Base-by-base conservation (phyloP, 2,329 filamentous ascomycete species). In the Fusarium sororula region DNA sequence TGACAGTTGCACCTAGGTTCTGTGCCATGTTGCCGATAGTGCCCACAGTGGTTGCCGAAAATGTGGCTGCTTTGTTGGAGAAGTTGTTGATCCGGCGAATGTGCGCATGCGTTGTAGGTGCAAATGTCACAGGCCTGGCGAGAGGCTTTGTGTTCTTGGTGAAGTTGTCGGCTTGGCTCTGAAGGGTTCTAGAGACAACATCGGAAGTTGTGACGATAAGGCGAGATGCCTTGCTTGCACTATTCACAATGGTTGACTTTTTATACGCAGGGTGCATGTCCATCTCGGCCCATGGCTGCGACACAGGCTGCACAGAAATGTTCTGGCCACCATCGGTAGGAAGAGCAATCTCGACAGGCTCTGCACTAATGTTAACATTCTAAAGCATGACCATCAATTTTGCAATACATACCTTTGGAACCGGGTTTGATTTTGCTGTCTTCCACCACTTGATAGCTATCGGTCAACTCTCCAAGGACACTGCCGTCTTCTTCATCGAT, bases 401-500 rank as follows among this genome's bases (percentile, higher is more conserved):
- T 20, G 22, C 32, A 26, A n/a, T 7, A 28, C 58, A 39, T 86
- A 97, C 95, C 93, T 88, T 99, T 98, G 10, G 93, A 96, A n/a
- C 96, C 96, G 22, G 92, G 91, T 80, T 92, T 90, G 71, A 99
- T 87, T 57, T 87, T 88, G 35, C 90, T 86, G 74, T 95, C 90
- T 79, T 98, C 95, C 22, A 96, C 87, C 24, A 98, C 89, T 74
- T 95, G 87, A 79, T 94, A 96, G 24, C 92, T 93, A 66, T 96
- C 93, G 66, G 93, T 91, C 70, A 99, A 85, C 84, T 99, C 96
- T 51, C 96, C 96, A 35, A 99, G 93, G 14, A 99, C 93, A 77
- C 94, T 97, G 59, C 96, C 96, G 83, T 99, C 93, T 81, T 98
- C 96, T 83, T 99, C 96, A 79, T 99, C 95, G 22, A 99, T 87